Conservation (phyloP, 2,329 filamentous ascomycete species). For the Beauveria caledonica region DNA sequence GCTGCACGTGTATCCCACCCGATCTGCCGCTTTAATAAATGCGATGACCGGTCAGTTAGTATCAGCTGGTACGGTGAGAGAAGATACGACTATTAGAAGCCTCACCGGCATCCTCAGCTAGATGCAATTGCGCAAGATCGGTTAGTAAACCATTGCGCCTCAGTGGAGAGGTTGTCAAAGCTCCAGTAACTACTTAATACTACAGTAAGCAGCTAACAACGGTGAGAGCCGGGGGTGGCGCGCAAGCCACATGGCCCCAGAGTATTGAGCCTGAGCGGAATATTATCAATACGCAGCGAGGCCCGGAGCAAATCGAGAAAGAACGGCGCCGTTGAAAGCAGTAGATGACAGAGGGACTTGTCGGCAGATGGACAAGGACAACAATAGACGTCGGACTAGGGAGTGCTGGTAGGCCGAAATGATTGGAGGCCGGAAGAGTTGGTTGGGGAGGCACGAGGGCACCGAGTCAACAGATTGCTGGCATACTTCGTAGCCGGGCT, state of each 20-base stretch:
- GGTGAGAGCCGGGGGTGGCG: slow-evolving; percentile 4
- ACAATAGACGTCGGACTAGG: not conserved
- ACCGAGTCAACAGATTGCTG: not conserved
- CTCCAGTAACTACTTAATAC: no score
- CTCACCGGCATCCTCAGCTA: not conserved
- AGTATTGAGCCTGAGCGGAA: not conserved
- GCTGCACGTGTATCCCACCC: not conserved
- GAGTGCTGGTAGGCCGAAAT: not conserved
- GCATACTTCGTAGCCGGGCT: not conserved
- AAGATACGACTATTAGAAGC: not conserved
- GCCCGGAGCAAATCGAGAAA: not conserved
- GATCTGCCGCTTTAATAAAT: not conserved
- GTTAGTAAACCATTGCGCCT: not conserved
- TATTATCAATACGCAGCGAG: not conserved
- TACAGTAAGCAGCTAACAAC: slow-evolving; percentile 4
- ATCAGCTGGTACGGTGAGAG: not conserved
- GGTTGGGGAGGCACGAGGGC: no score
- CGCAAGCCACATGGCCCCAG: not conserved
- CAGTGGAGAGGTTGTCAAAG: not conserved
- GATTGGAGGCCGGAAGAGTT: no score
- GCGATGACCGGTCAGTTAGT: not conserved
- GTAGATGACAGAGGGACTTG: not conserved
- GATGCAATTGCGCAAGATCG: not conserved
- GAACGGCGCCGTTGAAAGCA: no score
- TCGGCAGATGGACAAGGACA: not conserved